phyloP scores from a whole-genome alignment of 179 eudicot species.

The Corrigiola litoralis region DNA sequence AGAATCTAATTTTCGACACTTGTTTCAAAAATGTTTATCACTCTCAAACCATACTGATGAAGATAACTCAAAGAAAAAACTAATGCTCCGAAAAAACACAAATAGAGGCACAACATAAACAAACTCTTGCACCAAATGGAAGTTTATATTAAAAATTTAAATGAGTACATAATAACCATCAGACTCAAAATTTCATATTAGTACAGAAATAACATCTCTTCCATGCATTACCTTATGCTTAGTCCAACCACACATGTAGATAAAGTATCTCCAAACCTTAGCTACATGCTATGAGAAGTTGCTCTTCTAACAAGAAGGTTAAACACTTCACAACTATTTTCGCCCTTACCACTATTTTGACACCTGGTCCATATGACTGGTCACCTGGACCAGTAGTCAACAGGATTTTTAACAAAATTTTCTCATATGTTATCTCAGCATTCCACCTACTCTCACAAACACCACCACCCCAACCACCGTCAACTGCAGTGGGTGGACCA shows the following conservation, averaged over 20 bases:
- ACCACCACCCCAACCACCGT: no score
- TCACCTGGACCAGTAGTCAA: no score
- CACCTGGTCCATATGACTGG: neutral
- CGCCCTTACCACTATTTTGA: neutral
- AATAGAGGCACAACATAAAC: neutral
- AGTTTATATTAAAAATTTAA: no score
- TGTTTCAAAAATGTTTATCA: conserved; percentile 16
- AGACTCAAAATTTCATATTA: neutral
- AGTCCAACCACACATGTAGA: neutral
- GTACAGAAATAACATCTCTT: neutral
- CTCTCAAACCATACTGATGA: conserved; percentile 16
- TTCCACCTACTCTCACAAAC: no score
- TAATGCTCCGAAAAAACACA: neutral
- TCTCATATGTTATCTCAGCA: no score
- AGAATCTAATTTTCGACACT: conserved; percentile 29
- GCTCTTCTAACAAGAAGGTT: neutral
- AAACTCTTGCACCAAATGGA: neutral
- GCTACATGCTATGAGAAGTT: neutral
- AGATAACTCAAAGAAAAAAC: neutral
- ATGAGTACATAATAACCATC: no score
- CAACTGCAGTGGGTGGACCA: no score
- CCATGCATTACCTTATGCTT: neutral
- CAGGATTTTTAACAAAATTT: no score
- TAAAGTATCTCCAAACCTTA: neutral
- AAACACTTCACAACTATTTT: neutral